Conservation (phyloP, 2,329 filamentous ascomycete genomes). For the Huntiella bhutanensis region DNA sequence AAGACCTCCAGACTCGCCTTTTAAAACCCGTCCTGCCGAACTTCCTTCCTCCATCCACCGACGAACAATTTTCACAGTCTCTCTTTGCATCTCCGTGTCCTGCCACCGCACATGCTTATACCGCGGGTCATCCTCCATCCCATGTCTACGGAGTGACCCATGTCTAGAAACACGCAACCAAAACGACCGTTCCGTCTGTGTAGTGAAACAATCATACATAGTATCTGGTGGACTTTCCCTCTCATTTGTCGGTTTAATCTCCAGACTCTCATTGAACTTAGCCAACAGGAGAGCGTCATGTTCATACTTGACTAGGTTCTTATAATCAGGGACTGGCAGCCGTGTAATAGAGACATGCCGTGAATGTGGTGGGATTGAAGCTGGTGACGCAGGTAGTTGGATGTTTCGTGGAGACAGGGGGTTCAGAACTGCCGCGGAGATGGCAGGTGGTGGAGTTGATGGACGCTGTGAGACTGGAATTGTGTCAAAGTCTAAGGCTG, state of each 20-base stretch:
- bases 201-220: constrained; percentile 32
- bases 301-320: not conserved
- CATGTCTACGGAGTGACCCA: constrained; percentile 38
- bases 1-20: constrained; percentile 20
- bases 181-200: constrained; percentile 37
- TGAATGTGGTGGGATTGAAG: not conserved
- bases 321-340: too few relatives aligned
- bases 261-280: too few relatives aligned
- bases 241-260: constrained; percentile 9
- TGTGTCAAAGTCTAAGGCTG: too few relatives aligned
- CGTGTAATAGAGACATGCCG: not conserved
- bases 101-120: constrained; percentile 41
- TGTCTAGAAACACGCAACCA: constrained; percentile 47
- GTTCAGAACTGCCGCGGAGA: too few relatives aligned
- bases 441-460: too few relatives aligned
- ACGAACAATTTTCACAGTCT: constrained; percentile 38
- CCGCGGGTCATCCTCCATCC: constrained; percentile 37
- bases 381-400: not conserved
- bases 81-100: constrained; percentile 31
- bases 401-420: constrained; percentile 1
- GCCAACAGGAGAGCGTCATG: not conserved
- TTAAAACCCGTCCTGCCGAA: constrained; percentile 14
- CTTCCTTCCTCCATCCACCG: constrained; percentile 45
- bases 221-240: constrained; percentile 24
- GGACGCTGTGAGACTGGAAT: too few relatives aligned